These are phyloP conservation scores for Copromyces sp. DNA, from an alignment of 495 filamentous ascomycete genomes.

Conservation along the genomic window DNA sequence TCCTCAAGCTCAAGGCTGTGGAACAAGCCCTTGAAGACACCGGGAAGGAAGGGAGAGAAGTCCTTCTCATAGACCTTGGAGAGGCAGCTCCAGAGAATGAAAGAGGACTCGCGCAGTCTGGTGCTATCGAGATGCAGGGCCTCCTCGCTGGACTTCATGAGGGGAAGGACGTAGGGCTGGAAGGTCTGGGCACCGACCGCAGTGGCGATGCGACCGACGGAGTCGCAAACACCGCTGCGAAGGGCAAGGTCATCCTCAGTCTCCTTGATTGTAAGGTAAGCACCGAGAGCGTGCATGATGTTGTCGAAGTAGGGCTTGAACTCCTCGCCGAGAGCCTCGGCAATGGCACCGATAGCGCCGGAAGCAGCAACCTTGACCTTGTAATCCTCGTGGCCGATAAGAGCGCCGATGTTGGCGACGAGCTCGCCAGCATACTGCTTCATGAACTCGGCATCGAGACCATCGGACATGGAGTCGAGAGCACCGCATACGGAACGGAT, in stretches of 20 bases:
- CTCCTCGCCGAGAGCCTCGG: constrained; percentile 65
- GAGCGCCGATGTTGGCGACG: constrained; percentile 68
- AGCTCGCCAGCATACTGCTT: constrained; percentile 70
- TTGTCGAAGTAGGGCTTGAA: constrained; percentile 86
- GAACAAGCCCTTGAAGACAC: constrained; percentile 76
- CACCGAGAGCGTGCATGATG: constrained; percentile 75
- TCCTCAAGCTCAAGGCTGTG: constrained; percentile 84
- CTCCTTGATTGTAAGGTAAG: constrained; percentile 78
- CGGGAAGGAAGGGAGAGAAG: constrained; percentile 76
- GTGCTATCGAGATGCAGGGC: constrained; percentile 83
- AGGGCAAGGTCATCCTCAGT: constrained; percentile 83
- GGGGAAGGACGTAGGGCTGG: constrained; percentile 75
- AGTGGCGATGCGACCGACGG: constrained; percentile 82
- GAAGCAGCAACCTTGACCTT: constrained; percentile 85
- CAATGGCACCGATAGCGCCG: constrained; percentile 82
- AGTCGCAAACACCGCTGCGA: constrained; percentile 77
- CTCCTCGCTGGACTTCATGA: constrained; percentile 88
- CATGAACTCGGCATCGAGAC: constrained; percentile 75
- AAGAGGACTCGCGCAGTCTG: constrained; percentile 85
- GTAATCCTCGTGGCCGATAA: constrained; percentile 73
- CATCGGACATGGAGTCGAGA: constrained; percentile 83
- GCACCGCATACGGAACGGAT: constrained; percentile 84
- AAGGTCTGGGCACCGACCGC: constrained; percentile 83
- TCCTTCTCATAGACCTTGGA: constrained; percentile 90
- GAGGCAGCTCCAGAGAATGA: constrained; percentile 90